These are phyloP conservation scores for Pseudonitzschia delicatissima DNA, from an alignment of 108 stramenopile genomes.

Conservation along the genomic window DNA sequence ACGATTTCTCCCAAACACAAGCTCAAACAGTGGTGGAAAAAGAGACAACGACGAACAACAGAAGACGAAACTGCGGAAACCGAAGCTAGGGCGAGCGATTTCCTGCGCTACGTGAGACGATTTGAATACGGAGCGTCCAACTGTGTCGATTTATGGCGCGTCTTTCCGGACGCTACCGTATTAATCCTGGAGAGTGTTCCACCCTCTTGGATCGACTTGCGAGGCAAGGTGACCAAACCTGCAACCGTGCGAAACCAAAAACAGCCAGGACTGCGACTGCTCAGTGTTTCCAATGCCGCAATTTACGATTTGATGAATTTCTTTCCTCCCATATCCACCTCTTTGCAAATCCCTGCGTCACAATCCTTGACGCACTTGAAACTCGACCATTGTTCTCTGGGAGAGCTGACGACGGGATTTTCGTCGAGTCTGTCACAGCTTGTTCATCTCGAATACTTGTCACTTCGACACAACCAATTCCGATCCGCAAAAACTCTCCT, in stretches of 20 bases:
- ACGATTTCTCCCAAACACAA: neutral
- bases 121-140: neutral
- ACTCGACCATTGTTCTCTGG: slow-evolving; percentile 54
- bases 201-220: slow-evolving; percentile 49
- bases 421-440: slow-evolving; percentile 39
- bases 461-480: slow-evolving; percentile 69
- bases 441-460: slow-evolving; percentile 52
- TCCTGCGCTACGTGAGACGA: neutral
- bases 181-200: slow-evolving; percentile 68
- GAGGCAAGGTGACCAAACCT: neutral
- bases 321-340: neutral
- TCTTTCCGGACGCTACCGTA: slow-evolving; percentile 65
- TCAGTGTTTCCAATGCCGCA: neutral
- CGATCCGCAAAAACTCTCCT: slow-evolving; percentile 47
- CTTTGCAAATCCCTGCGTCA: slow-evolving; percentile 14
- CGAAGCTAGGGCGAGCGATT: neutral
- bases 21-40: neutral
- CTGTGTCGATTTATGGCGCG: slow-evolving; percentile 18
- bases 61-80: neutral
- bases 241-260: neutral
- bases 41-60: neutral
- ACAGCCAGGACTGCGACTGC: neutral
- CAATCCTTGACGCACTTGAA: slow-evolving; percentile 52
- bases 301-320: slow-evolving; percentile 7
- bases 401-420: slow-evolving; percentile 47